These are phyloP conservation scores for Cochlearia excelsa DNA, from an alignment of 345 rosid species.

Conservation along the genomic window DNA sequence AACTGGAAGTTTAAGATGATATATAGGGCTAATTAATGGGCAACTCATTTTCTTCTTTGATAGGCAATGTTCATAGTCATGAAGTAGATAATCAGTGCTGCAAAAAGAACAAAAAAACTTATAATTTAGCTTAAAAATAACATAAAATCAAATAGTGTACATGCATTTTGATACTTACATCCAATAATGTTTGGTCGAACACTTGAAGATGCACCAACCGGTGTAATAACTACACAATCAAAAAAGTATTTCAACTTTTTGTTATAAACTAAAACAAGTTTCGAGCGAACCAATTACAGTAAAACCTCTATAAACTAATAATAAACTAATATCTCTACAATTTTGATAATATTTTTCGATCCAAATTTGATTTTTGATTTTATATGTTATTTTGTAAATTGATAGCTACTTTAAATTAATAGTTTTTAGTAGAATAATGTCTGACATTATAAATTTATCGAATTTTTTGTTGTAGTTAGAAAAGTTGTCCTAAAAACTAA, in stretches of 20 bases:
- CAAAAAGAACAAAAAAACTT: background rate
- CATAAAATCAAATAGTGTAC: background rate
- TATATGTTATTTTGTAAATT: too few relatives aligned
- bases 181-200: slow-evolving; percentile 6
- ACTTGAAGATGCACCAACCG: slow-evolving; percentile 19
- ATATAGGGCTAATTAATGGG: background rate
- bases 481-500: too few relatives aligned
- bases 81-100: slow-evolving; percentile 24
- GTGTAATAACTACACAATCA: slow-evolving; percentile 14
- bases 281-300: background rate
- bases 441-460: too few relatives aligned
- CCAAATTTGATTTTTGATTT: too few relatives aligned
- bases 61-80: slow-evolving; percentile 2
- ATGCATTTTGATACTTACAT: slow-evolving; percentile 28
- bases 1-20: background rate
- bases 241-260: background rate
- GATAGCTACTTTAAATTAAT: too few relatives aligned
- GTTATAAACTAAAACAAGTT: background rate
- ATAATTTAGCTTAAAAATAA: background rate
- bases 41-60: slow-evolving; percentile 10
- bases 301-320: too few relatives aligned
- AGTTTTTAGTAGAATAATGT: too few relatives aligned
- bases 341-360: too few relatives aligned
- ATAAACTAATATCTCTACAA: too few relatives aligned
- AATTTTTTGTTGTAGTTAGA: too few relatives aligned